phyloP scores from a whole-genome alignment of 345 rosid species.

The Syzygium aqueum region DNA sequence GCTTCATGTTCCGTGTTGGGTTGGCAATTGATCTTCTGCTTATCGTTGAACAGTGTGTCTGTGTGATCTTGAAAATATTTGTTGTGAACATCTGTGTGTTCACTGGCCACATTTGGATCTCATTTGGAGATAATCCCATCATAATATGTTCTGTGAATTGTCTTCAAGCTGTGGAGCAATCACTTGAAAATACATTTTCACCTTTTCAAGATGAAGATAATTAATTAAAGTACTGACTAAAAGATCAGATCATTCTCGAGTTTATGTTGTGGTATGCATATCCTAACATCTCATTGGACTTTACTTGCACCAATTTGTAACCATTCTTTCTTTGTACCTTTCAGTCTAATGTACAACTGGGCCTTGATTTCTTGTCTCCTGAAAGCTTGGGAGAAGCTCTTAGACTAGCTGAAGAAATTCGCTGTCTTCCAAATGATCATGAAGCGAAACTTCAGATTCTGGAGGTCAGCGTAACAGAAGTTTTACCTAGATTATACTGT shows the following conservation, averaged over 20 bases:
- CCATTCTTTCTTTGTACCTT: conserved; percentile 1
- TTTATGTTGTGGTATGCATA: not conserved
- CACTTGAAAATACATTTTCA: not conserved
- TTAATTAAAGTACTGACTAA: not conserved
- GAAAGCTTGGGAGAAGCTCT: conserved; percentile 82
- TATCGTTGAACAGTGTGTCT: not conserved
- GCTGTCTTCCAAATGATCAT: conserved; percentile 78
- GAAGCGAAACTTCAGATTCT: conserved; percentile 76
- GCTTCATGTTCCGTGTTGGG: not conserved
- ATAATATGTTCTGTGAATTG: not conserved
- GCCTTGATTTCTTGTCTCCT: conserved; percentile 87
- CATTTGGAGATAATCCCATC: not conserved
- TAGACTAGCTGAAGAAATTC: conserved; percentile 71
- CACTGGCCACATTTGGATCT: not conserved
- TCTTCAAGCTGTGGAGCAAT: not conserved
- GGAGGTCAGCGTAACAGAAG: conserved; percentile 47
- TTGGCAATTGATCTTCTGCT: not conserved
- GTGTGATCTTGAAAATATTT: not conserved
- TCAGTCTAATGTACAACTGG: conserved; percentile 90
- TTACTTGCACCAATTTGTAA: not conserved
- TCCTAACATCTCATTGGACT: not conserved
- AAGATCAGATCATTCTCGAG: not conserved
- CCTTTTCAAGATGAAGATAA: not conserved
- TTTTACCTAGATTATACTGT: conserved; percentile 1
- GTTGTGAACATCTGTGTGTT: not conserved